Base-by-base conservation (phyloP, 1,284 basidiomycete species). In the Leccinum huronense region DNA sequence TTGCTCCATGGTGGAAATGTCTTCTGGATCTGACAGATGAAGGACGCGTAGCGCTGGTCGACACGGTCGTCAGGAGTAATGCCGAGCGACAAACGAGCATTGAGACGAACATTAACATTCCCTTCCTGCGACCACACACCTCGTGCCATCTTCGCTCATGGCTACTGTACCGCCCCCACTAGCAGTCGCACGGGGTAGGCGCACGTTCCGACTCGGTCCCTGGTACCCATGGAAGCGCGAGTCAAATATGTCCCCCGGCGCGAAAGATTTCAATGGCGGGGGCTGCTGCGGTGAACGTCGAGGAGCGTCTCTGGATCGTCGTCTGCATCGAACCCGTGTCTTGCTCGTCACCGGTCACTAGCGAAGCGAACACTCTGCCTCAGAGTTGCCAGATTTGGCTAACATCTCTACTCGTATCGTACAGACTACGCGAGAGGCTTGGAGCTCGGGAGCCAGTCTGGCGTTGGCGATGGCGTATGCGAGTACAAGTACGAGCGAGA, bases 51-150 rank as follows among this genome's bases (percentile, higher is more conserved):
- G 77, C 38, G 87, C 90, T 92, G 66, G 63, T 61, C 62, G 64
- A 63, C 23, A 61, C 36, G 38, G n/a, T n/a, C 59, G 59, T 71
- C 59, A 75, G 66, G 38, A 60, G 48, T 6, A 31, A 61, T n/a
- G 27, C 31, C 53, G 30, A 40, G 48, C 10, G 23, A 54, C 53
- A 56, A 58, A 63, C 58, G 57, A 55, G 64, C 45, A 34, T 45
- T 42, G 19, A 34, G 60, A 79, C 85, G 70, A 67, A 91, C 90
- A 88, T 79, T 91, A n/a, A n/a, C n/a, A n/a, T n/a, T n/a, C 90
- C 73, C 84, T 86, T 14, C 90, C 90, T 1, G 89, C 85, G 9
- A 91, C 86, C 0, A 84, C 89, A 75, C 88, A 89, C 67, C 85
- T 79, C 36, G 71, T 70, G 1, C 86, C 87, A 68, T 92, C 90